These are phyloP conservation scores for Dictyostelium brefeldianum DNA, from an alignment of 78 protist genomes.

Conservation along the genomic window DNA sequence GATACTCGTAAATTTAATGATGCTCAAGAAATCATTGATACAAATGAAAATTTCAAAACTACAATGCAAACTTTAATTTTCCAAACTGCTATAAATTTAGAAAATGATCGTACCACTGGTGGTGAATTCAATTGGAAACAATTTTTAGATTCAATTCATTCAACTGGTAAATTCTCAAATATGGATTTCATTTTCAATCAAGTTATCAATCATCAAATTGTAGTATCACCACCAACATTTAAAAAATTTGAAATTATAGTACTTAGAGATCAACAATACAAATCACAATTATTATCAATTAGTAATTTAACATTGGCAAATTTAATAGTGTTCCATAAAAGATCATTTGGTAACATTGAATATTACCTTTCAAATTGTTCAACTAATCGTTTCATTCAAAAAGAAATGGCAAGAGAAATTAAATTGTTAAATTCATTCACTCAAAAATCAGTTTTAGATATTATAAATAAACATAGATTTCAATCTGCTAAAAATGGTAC, in stretches of 20 bases:
- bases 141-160: not conserved
- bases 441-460: no score
- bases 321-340: no score
- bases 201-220: not conserved
- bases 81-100: not conserved
- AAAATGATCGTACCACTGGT: no score
- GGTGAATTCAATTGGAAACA: not conserved
- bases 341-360: no score
- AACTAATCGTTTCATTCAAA: no score
- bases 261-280: not conserved
- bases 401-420: no score
- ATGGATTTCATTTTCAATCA: not conserved
- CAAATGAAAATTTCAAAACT: not conserved
- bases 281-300: not conserved
- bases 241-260: not conserved
- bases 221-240: not conserved
- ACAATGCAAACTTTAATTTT: not conserved
- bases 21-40: not conserved
- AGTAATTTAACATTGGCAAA: not conserved
- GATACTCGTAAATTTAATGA: not conserved
- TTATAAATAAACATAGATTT: no score
- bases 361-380: no score
- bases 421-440: no score
- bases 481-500: no score
- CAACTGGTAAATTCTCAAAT: not conserved